A percentile compares a stretch with the other conserved stretches of the same genome.
phyloP scores from a whole-genome alignment of 306 rosid genomes.

The Crataegus laevigata region DNA sequence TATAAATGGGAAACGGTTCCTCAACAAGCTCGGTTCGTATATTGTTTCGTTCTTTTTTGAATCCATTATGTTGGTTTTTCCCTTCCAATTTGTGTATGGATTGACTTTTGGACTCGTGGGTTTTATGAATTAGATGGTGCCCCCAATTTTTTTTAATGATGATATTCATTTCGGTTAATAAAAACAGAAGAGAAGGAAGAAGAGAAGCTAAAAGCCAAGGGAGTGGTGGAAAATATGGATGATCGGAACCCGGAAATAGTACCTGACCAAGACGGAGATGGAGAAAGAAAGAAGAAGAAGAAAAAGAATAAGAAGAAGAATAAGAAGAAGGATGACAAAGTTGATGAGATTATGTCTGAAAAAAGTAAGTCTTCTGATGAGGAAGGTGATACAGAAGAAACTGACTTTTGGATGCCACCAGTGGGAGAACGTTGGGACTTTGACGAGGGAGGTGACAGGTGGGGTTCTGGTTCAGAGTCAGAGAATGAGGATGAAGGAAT shows the following conservation, averaged over 20 bases:
- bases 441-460: slow-evolving; percentile 73
- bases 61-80: background rate
- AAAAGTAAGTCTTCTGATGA: slow-evolving; percentile 32
- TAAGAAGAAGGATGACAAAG: slow-evolving; percentile 6
- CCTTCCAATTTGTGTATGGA: background rate
- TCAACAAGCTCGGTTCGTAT: slow-evolving; percentile 76
- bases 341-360: slow-evolving; percentile 46
- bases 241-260: slow-evolving; percentile 25
- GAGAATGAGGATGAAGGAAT: slow-evolving; percentile 44
- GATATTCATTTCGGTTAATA: background rate
- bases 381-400: slow-evolving; percentile 49
- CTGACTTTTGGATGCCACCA: slow-evolving; percentile 81
- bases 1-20: slow-evolving; percentile 80
- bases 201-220: slow-evolving; percentile 27
- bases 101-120: background rate
- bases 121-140: background rate
- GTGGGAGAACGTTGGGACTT: slow-evolving; percentile 82
- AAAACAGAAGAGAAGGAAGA: slow-evolving; percentile 64
- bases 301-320: slow-evolving; percentile 15
- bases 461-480: slow-evolving; percentile 65
- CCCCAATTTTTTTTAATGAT: background rate
- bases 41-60: slow-evolving; percentile 1
- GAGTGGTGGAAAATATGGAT: slow-evolving; percentile 33
- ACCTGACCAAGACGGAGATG: slow-evolving; percentile 24
- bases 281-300: slow-evolving; percentile 26